A percentile compares a stretch with the other conserved stretches of the same genome.
These are phyloP conservation scores for Entomortierella chlamydospora DNA, from an alignment of 192 early-diverging fungal genomes.

Conservation along the genomic window DNA sequence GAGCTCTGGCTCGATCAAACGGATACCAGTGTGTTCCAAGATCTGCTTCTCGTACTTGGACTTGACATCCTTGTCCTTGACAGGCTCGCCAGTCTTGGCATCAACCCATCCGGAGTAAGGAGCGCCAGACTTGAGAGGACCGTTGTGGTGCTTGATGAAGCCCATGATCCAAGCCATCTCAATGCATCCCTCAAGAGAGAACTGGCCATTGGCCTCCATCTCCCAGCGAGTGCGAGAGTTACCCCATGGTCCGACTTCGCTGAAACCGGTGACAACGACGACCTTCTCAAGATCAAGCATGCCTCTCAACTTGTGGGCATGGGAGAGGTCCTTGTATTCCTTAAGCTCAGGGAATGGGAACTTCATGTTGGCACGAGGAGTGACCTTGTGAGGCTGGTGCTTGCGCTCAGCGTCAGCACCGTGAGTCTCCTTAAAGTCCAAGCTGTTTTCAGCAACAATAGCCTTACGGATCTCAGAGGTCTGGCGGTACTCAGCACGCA, in stretches of 20 bases:
- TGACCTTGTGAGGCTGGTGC: conserved; percentile 71
- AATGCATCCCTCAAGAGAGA: conserved; percentile 92
- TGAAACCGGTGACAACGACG: conserved; percentile 92
- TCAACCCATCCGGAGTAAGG: conserved; percentile 96
- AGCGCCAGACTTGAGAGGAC: conserved; percentile 79
- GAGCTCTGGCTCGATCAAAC: conserved; percentile 87
- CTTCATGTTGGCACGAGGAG: conserved; percentile 89
- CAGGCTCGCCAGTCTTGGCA: conserved; percentile 84
- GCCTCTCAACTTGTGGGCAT: conserved; percentile 72
- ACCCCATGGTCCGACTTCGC: conserved; percentile 94
- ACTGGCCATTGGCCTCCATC: conserved; percentile 91
- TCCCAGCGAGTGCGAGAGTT: conserved; percentile 95
- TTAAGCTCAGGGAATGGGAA: conserved; percentile 82
- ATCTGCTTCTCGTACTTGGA: conserved; percentile 91
- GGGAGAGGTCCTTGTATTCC: conserved; percentile 70
- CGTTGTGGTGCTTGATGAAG: conserved; percentile 89
- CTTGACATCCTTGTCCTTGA: conserved; percentile 89
- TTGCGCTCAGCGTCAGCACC: conserved; percentile 79
- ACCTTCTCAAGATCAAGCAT: conserved; percentile 93
- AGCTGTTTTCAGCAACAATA: conserved; percentile 77
- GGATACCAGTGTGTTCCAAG: conserved; percentile 91
- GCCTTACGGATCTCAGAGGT: conserved; percentile 89
- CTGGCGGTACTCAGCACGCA: conserved; percentile 84
- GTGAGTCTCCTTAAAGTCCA: conserved; percentile 83
- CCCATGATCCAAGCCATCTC: conserved; percentile 99